Evolutionary conservation across 2,329 filamentous ascomycete species (phyloP).

Genomic region (Cladosporium velox): DNA sequence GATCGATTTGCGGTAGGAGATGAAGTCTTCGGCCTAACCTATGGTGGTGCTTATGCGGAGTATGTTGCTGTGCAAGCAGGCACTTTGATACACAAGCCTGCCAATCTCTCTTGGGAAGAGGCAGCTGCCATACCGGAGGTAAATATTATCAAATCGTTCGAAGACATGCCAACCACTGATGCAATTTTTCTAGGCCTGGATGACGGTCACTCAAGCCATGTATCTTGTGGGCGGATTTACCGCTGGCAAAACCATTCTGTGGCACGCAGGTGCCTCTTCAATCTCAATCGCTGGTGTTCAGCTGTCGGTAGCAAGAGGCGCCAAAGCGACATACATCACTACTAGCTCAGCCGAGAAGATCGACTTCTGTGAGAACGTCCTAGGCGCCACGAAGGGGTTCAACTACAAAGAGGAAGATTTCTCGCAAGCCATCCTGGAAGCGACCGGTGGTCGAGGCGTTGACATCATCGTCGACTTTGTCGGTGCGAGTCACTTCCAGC

Average conservation of each 20-base stretch:
- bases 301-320: background rate
- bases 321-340: background rate
- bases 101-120: background rate
- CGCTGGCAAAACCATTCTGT: background rate
- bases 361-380: background rate
- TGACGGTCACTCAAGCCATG: background rate
- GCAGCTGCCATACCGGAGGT: background rate
- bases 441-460: background rate
- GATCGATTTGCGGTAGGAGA: background rate
- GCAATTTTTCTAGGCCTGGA: background rate
- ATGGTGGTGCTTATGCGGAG: background rate
- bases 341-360: background rate
- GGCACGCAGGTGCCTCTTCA: background rate
- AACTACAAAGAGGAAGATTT: background rate
- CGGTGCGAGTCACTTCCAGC: background rate
- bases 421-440: background rate
- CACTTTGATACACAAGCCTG: background rate
- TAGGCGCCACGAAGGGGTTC: background rate
- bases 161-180: background rate
- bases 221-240: background rate
- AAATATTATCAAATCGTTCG: background rate
- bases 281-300: background rate
- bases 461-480: background rate
- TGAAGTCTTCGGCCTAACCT: background rate
- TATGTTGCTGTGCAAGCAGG: background rate